These are phyloP conservation scores for Penicillium lagena DNA, from an alignment of 495 filamentous ascomycete genomes.

Conservation along the genomic window DNA sequence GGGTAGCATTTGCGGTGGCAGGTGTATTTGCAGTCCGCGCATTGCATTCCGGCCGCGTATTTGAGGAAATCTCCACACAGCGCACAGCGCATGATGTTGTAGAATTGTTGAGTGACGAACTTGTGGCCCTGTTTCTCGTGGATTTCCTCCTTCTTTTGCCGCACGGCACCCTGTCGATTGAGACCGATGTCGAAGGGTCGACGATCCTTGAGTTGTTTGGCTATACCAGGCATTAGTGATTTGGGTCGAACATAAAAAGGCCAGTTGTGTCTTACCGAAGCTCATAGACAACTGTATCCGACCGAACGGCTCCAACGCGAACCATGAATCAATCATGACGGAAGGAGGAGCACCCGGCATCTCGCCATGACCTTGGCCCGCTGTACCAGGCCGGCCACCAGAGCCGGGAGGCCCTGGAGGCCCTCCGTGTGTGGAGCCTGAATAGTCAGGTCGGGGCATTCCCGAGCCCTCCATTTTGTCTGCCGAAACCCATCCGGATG, in stretches of 20 bases:
- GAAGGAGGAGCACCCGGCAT: constrained; percentile 35
- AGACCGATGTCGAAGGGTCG: constrained; percentile 80
- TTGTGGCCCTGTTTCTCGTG: constrained; percentile 99
- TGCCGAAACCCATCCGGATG: constrained; percentile 91
- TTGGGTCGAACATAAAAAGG: not conserved
- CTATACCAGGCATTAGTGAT: constrained; percentile 38
- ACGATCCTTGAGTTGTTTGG: constrained; percentile 61
- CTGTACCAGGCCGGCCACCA: constrained; percentile 13
- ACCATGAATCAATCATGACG: constrained; percentile 87
- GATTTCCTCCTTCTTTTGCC: constrained; percentile 93
- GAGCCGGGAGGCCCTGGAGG: constrained; percentile 3
- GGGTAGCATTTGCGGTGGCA: constrained; percentile 95
- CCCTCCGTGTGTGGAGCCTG: constrained; percentile 33
- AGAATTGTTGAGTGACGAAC: constrained; percentile 95
- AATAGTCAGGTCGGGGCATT: constrained; percentile 28
- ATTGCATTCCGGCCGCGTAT: constrained; percentile 98
- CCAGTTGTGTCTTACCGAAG: constrained; percentile 56
- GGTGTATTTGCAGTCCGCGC: constrained; percentile 98
- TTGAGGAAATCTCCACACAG: constrained; percentile 98
- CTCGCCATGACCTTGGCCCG: constrained; percentile 15
- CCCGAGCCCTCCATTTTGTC: constrained; percentile 74
- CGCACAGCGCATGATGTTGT: constrained; percentile 99
- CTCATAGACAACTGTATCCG: constrained; percentile 81
- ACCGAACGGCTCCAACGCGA: constrained; percentile 89
- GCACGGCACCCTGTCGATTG: constrained; percentile 90